Base-by-base conservation (phyloP, 2,329 filamentous ascomycete species). In the Alternaria solani region DNA sequence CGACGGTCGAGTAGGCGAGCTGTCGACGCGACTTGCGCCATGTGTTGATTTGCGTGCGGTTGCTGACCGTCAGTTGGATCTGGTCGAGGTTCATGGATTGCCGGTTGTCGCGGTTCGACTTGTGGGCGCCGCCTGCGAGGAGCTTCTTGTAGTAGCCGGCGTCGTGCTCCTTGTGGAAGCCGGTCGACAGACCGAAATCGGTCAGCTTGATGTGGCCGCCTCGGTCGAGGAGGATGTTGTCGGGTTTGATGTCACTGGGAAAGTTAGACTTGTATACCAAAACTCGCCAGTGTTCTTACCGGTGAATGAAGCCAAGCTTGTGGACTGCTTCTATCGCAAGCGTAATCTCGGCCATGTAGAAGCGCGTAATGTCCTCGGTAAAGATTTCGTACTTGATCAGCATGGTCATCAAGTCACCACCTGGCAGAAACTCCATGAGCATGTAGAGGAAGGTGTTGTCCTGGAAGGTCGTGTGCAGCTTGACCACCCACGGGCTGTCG, bases 321-420 rank as follows among this genome's bases (percentile, higher is more conserved):
- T 99, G 95, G 42, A 99, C 95, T 14, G 95, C 95, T 77, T 99
- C 95, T 69, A 99, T 98, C n/a, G 95, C 95, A 75, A 98, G 86
- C 25, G 97, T 92, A 72, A 98, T 94, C 80, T 99, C 94, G 25
- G 95, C 95, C 88, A 99, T 99, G 81, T 99, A 99, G 81, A 99
- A 99, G 18, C 95, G 89, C 30, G 95, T 99, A 69, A 99, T 98
- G 70, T 99, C 95, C 79, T 98, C 94, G 0, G 93, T 96, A 80
- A 99, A 99, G 78, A 99, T 97, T 79, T 99, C 95, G 76, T 99
- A 99, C 85, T 98, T 99, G 84, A 99, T 99, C 70, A 99, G 85
- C 95, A 99, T 99, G 4, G 95, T 99, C 95, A 99, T 99, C 78
- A 99, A 81, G 82, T 99, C 95, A 79, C 95, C 95, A 79, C 95